Base-by-base conservation (phyloP, 768 basidiomycete genomes). In the Leccinellum albellum region DNA sequence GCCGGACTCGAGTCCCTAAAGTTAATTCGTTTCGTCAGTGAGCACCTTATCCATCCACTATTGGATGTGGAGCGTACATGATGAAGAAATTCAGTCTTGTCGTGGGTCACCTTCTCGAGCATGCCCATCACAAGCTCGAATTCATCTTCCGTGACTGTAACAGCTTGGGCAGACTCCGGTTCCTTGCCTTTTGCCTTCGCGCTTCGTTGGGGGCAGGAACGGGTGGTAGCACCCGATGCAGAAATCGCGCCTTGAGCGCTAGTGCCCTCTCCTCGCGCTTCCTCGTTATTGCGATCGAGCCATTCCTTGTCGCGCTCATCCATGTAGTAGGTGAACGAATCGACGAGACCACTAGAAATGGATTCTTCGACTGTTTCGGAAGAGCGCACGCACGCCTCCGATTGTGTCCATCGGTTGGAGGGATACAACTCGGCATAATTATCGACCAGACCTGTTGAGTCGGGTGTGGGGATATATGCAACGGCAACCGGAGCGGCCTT, bases 111-210 rank as follows among this genome's bases (percentile, higher is more conserved):
- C 67, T 88, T 89, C 77, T 99, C 97, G 65, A 96, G 87, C 49
- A 98, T 70, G 21, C 92, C 92, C 94, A 98, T 96, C 56, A 96
- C 85, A 60, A 94, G 79, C 71, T 99, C 97, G 60, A 98, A 96
- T 64, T 94, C 88, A 64, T 97, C 93, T 67, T 97, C 95, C 3
- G 84, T 79, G 56, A 98, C 88, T 53, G 79, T 73, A n/a, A 87
- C 64, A 9, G 85, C 81, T 55, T 82, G 83, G 2, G 74, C 71
- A 2, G 81, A 73, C 52, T 95, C 91, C 1, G 88, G 86, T 54
- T 91, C 91, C 70, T 91, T 94, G 54, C 89, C 91, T 65, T 89
- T 94, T 9, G 84, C 85, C 72, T 92, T 94, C 24, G 86, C 81
- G 66, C 87, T 89, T 45, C 82, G 75, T 53, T 75, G 74, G 8